Evolutionary conservation across 345 rosid species (phyloP).

Genomic region (Aethionema arabicum): DNA sequence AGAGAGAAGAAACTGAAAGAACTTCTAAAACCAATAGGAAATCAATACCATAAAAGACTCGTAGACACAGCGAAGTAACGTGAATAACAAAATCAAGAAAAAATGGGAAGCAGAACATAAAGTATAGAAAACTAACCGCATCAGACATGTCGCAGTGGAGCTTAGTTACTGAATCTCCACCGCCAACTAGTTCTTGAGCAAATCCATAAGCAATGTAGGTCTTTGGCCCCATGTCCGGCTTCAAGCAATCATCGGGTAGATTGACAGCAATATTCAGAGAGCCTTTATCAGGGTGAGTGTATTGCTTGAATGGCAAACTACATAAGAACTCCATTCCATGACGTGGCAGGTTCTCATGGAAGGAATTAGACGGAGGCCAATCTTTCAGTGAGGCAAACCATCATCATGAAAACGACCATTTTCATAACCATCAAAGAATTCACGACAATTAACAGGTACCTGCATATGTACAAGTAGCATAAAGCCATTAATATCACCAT

Average conservation of each 20-base stretch:
- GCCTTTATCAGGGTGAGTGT: slow-evolving; percentile 66
- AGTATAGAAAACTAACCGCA: slow-evolving; percentile 47
- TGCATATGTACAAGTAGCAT: slow-evolving; percentile 34
- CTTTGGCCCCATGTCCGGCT: slow-evolving; percentile 90
- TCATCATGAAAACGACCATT: slow-evolving; percentile 37
- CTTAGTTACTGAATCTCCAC: slow-evolving; percentile 89
- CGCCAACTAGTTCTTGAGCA: slow-evolving; percentile 65
- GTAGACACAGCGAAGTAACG: too few species aligned
- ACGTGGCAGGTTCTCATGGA: slow-evolving; percentile 61
- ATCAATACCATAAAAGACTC: too few species aligned
- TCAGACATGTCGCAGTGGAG: slow-evolving; percentile 91
- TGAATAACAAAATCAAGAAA: too few species aligned
- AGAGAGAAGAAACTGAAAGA: too few species aligned
- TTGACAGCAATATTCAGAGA: slow-evolving; percentile 58
- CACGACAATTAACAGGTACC: slow-evolving; percentile 47
- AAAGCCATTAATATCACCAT: too few species aligned
- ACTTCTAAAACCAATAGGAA: too few species aligned
- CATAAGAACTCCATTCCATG: slow-evolving; percentile 61
- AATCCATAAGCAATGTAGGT: slow-evolving; percentile 75
- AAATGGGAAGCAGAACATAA: too few species aligned
- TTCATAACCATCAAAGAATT: slow-evolving; percentile 59
- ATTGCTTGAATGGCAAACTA: slow-evolving; percentile 72
- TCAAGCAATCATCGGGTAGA: slow-evolving; percentile 51
- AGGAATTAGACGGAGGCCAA: slow-evolving; percentile 71
- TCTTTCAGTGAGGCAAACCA: slow-evolving; percentile 76